A percentile compares a stretch with the other conserved stretches of the same genome.
phyloP scores from a whole-genome alignment of 2,329 filamentous ascomycete genomes.

The Pseudopithomyces chartarum region DNA sequence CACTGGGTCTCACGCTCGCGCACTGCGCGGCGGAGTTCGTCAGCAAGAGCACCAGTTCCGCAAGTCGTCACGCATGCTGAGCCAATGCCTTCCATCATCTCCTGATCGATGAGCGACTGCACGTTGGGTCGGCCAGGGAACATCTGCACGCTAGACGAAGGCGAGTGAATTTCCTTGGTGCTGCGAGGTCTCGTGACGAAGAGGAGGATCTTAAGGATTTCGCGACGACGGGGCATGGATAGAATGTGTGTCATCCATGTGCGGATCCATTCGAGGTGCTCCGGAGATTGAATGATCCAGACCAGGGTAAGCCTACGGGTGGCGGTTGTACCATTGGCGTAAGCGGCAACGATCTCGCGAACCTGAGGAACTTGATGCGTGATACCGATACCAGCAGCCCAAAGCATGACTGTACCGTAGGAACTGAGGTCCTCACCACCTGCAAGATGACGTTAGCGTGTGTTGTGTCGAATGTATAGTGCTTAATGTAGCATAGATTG shows the following conservation, averaged over 20 bases:
- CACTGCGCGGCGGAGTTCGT: slow-evolving; percentile 73
- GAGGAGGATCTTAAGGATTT: slow-evolving; percentile 82
- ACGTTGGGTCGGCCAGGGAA: slow-evolving; percentile 88
- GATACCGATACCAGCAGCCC: slow-evolving; percentile 92
- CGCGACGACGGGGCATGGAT: slow-evolving; percentile 76
- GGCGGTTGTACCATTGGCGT: slow-evolving; percentile 74
- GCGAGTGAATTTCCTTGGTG: slow-evolving; percentile 78
- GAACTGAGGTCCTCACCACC: slow-evolving; percentile 85
- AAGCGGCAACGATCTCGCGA: slow-evolving; percentile 62
- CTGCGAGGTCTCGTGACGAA: slow-evolving; percentile 89
- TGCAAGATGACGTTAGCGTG: slow-evolving; percentile 35
- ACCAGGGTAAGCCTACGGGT: slow-evolving; percentile 82
- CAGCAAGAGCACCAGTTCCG: slow-evolving; percentile 73
- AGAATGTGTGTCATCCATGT: slow-evolving; percentile 90
- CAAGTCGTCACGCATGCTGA: slow-evolving; percentile 88
- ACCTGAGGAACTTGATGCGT: slow-evolving; percentile 93
- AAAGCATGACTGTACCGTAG: slow-evolving; percentile 88
- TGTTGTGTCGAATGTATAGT: slow-evolving; percentile 15
- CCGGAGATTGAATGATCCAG: slow-evolving; percentile 90
- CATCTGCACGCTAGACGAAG: slow-evolving; percentile 84
- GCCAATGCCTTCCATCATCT: slow-evolving; percentile 80
- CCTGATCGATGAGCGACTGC: slow-evolving; percentile 75
- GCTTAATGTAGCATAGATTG: slow-evolving; percentile 32
- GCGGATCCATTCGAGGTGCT: slow-evolving; percentile 90
- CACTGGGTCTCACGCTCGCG: slow-evolving; percentile 67